These are phyloP conservation scores for Fistulinella prunicolor DNA, from an alignment of 768 basidiomycete genomes.

Conservation along the genomic window DNA sequence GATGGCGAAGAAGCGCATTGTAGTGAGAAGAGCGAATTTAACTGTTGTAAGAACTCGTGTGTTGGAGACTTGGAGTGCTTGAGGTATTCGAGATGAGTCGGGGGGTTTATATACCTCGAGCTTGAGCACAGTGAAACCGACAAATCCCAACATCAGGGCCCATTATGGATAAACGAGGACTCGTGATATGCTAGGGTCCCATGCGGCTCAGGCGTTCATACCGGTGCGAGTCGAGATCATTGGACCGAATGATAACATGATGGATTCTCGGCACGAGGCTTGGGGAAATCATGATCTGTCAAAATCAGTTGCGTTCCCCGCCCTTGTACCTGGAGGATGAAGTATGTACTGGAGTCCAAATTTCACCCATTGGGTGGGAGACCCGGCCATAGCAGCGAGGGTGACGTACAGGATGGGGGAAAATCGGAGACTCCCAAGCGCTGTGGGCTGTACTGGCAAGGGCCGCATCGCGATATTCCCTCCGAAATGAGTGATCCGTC, in stretches of 20 bases:
- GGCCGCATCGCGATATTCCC: too few species aligned
- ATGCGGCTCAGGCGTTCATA: neutral
- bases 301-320: neutral
- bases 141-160: neutral
- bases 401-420: neutral
- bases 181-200: neutral
- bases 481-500: too few species aligned
- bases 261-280: neutral
- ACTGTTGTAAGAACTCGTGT: slow-evolving; percentile 4
- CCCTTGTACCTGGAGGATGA: neutral
- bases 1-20: slow-evolving; percentile 11
- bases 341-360: neutral
- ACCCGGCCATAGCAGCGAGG: neutral
- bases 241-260: neutral
- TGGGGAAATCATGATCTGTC: neutral
- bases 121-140: neutral
- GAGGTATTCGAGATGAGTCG: neutral
- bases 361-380: neutral
- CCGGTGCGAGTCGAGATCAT: neutral
- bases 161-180: neutral
- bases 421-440: too few species aligned
- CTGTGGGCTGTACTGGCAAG: too few species aligned
- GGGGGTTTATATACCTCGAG: slow-evolving; percentile 12
- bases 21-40: neutral
- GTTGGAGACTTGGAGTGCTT: slow-evolving; percentile 10